Conservation (phyloP, 2,329 filamentous ascomycete genomes). For the Elsinoe batatas region DNA sequence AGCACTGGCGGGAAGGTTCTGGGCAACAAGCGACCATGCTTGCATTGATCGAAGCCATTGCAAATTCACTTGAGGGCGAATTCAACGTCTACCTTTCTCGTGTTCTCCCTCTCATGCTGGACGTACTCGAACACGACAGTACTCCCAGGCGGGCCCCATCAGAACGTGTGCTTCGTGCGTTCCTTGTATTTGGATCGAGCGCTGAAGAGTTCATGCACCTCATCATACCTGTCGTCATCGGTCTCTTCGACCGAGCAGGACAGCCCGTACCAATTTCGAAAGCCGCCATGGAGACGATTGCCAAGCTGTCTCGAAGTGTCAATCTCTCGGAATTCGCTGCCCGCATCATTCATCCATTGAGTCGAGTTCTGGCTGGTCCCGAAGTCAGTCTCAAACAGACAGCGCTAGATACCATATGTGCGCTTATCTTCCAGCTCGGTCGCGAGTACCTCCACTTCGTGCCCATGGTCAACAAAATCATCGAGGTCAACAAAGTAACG, state of each 20-base stretch:
- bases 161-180: conserved; percentile 85
- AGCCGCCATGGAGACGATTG: conserved; percentile 86
- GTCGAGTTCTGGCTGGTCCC: conserved; percentile 63
- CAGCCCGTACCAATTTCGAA: conserved; percentile 73
- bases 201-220: conserved; percentile 99
- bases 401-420: conserved; percentile 87
- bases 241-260: conserved; percentile 81
- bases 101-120: conserved; percentile 85
- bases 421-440: conserved; percentile 89
- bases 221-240: conserved; percentile 90
- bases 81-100: conserved; percentile 94
- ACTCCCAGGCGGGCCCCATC: conserved; percentile 69
- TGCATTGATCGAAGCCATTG: conserved; percentile 85
- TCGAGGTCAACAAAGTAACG: conserved; percentile 69
- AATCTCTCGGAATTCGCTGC: conserved; percentile 96
- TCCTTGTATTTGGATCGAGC: conserved; percentile 90
- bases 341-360: conserved; percentile 89
- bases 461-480: conserved; percentile 77
- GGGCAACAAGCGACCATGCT: conserved; percentile 85
- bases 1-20: conserved; percentile 77
- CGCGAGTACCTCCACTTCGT: conserved; percentile 94
- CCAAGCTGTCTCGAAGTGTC: conserved; percentile 87
- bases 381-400: conserved; percentile 67
- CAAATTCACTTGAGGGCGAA: conserved; percentile 86
- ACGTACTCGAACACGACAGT: conserved; percentile 78